A percentile compares a stretch with the other conserved stretches of the same genome.
Conservation (phyloP, 257 asterid genomes). For the Sherardia arvensis region DNA sequence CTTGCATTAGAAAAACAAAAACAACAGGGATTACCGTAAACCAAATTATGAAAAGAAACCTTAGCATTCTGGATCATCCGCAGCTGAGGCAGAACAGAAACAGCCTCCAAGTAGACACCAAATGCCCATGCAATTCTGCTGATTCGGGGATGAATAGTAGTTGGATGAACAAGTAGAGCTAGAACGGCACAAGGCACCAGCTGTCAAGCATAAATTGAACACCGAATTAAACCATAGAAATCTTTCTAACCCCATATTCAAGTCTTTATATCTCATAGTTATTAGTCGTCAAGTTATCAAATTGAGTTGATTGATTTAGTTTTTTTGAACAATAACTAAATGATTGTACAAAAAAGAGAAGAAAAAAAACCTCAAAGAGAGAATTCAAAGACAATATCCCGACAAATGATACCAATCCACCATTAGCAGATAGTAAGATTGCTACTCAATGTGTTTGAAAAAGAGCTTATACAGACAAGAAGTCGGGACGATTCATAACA, state of each 20-base stretch:
- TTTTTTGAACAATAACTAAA: neutral
- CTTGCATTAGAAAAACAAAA: neutral
- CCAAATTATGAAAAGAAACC: conserved; percentile 24
- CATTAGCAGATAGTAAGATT: neutral
- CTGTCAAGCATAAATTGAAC: conserved; percentile 19
- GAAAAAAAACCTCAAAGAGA: neutral
- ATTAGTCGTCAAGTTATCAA: neutral
- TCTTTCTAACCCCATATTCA: neutral
- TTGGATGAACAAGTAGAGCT: conserved; percentile 57
- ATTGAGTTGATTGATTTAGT: no score
- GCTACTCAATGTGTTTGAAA: neutral
- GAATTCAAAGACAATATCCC: neutral
- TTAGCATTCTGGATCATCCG: conserved; percentile 83
- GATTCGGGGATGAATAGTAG: conserved; percentile 29
- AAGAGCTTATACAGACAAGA: neutral
- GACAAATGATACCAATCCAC: neutral
- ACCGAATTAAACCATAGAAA: neutral
- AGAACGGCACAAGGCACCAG: conserved; percentile 53
- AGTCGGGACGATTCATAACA: neutral
- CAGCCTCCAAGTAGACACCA: conserved; percentile 69
- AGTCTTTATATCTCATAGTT: neutral
- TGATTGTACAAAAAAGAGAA: neutral
- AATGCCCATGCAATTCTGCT: conserved; percentile 72
- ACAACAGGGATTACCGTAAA: neutral
- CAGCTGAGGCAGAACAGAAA: conserved; percentile 83